phyloP scores from a whole-genome alignment of 495 filamentous ascomycete genomes.

The Xylaria acuta region DNA sequence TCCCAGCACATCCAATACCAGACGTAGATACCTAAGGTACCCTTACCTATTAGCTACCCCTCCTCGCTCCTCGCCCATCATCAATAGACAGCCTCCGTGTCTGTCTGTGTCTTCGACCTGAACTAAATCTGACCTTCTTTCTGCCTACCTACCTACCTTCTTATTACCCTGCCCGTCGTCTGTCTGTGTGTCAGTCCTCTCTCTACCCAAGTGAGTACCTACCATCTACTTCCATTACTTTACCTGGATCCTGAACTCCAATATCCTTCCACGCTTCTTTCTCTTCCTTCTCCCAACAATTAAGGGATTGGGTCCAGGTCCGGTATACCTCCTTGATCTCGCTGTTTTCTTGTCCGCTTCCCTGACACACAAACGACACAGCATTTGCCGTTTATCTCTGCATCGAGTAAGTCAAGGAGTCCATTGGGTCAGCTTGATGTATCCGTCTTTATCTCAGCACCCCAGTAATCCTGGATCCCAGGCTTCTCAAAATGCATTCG shows the following conservation, averaged over 20 bases:
- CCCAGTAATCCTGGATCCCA: neutral
- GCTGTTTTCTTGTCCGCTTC: neutral
- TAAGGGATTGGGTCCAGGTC: slow-evolving; percentile 7
- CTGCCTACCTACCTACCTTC: slow-evolving; percentile 6
- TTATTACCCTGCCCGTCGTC: neutral
- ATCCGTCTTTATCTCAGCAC: neutral
- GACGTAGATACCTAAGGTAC: neutral
- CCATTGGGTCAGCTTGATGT: neutral
- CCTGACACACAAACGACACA: slow-evolving; percentile 10
- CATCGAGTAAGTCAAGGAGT: slow-evolving; percentile 16
- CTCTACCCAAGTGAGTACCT: slow-evolving; percentile 12
- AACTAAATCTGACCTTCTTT: slow-evolving; percentile 18
- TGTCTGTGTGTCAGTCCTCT: neutral
- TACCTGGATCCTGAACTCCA: slow-evolving; percentile 18
- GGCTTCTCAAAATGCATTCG: neutral
- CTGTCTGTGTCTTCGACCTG: slow-evolving; percentile 13
- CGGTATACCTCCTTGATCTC: neutral
- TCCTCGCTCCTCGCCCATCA: slow-evolving; percentile 17
- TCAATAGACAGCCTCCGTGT: slow-evolving; percentile 18
- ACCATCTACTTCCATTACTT: neutral
- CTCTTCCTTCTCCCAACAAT: slow-evolving; percentile 9
- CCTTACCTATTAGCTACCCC: slow-evolving; percentile 10
- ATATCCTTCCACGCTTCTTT: slow-evolving; percentile 10
- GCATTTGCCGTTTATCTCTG: slow-evolving; percentile 3
- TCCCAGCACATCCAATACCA: slow-evolving; percentile 2